Conservation (phyloP, 306 rosid species). For the Fagus crenata region DNA sequence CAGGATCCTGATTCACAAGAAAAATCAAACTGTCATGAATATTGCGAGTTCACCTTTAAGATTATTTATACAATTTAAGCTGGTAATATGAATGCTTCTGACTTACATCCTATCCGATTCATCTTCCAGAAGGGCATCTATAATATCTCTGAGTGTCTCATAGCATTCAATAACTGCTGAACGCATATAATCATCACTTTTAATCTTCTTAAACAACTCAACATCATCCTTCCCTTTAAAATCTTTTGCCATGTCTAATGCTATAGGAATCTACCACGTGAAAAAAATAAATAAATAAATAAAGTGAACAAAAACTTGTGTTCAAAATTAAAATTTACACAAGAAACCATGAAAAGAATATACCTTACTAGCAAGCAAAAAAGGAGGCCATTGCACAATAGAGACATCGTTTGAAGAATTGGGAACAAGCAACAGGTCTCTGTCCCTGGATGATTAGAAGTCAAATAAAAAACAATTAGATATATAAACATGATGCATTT, state of each 20-base stretch:
- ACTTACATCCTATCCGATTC: conserved; percentile 64
- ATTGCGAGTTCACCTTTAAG: not conserved
- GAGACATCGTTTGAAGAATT: conserved; percentile 53
- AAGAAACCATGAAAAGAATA: conserved; percentile 27
- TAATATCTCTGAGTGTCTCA: conserved; percentile 70
- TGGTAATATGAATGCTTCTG: conserved; percentile 19
- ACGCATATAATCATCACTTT: conserved; percentile 68
- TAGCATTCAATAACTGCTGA: conserved; percentile 94
- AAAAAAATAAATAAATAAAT: conserved; percentile 26
- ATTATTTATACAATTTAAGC: conserved; percentile 7
- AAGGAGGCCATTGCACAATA: conserved; percentile 98
- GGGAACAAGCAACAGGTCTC: conserved; percentile 88
- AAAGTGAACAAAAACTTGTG: conserved; percentile 12
- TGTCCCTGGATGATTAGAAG: conserved; percentile 58
- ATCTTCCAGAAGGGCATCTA: conserved; percentile 49
- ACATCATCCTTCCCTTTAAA: conserved; percentile 69
- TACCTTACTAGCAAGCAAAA: conserved; percentile 99
- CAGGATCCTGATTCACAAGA: conserved; percentile 55
- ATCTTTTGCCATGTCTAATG: conserved; percentile 97
- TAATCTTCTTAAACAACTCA: conserved; percentile 74
- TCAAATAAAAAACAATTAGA: conserved; percentile 38
- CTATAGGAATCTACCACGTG: conserved; percentile 85
- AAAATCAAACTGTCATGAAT: conserved; percentile 26
- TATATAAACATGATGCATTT: conserved; percentile 27
- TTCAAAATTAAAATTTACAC: conserved; percentile 19